Evolutionary conservation across 192 early-diverging fungal species (phyloP).

Genomic region (Paraglomus brasilianum): DNA sequence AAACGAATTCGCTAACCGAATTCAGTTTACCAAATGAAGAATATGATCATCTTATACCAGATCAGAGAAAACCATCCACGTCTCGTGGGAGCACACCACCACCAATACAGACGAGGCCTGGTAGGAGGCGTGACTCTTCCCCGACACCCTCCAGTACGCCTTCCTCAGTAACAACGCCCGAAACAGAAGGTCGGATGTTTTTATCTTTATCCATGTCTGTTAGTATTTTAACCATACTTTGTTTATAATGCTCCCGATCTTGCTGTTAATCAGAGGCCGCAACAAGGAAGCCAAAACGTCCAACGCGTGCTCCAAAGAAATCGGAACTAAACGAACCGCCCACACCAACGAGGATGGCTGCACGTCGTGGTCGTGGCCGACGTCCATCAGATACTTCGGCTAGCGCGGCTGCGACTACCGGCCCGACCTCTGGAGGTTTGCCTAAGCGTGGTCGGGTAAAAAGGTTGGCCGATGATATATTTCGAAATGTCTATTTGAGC

Average conservation of each 20-base stretch:
- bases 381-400: background rate
- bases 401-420: background rate
- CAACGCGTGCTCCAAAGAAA: background rate
- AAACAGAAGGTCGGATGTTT: constrained; percentile 44
- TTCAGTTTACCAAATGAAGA: constrained; percentile 47
- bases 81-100: constrained; percentile 25
- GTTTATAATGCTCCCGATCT: background rate
- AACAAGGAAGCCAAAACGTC: background rate
- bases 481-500: too few species aligned
- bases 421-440: too few species aligned
- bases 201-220: background rate
- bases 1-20: constrained; percentile 32
- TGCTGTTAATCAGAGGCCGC: background rate
- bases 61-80: constrained; percentile 44
- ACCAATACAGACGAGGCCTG: constrained; percentile 29
- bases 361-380: background rate
- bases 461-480: too few species aligned
- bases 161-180: constrained; percentile 41
- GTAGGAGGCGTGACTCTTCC: constrained; percentile 36
- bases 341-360: background rate
- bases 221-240: background rate
- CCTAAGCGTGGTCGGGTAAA: too few species aligned
- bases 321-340: background rate
- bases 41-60: constrained; percentile 46
- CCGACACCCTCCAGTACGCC: constrained; percentile 20